A percentile compares a stretch with the other conserved stretches of the same genome.
Evolutionary conservation across 1,139 yeast genomes (phyloP).

Genomic region (Candida sp.): DNA sequence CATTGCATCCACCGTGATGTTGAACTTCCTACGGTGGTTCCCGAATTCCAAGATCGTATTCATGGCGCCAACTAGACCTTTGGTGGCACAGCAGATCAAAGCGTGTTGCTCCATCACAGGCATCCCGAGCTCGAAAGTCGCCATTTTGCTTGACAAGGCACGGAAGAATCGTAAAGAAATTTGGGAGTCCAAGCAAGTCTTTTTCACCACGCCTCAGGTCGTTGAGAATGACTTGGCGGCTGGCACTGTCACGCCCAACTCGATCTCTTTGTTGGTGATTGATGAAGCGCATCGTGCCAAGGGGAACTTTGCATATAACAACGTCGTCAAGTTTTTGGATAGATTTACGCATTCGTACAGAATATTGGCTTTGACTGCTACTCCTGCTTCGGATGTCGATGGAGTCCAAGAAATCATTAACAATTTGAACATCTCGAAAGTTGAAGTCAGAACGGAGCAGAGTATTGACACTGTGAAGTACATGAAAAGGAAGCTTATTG

Average conservation of each 20-base stretch:
- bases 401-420: slow-evolving; percentile 87
- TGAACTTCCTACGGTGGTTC: slow-evolving; percentile 89
- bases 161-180: slow-evolving; percentile 68
- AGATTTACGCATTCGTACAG: slow-evolving; percentile 72
- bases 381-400: slow-evolving; percentile 89
- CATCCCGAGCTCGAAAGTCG: slow-evolving; percentile 74
- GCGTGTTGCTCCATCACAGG: slow-evolving; percentile 94
- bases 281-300: slow-evolving; percentile 98
- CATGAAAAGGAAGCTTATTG: slow-evolving; percentile 72
- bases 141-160: slow-evolving; percentile 78
- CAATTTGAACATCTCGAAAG: slow-evolving; percentile 71
- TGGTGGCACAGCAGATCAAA: slow-evolving; percentile 97
- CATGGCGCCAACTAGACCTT: slow-evolving; percentile 97
- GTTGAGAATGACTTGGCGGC: slow-evolving; percentile 86
- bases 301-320: slow-evolving; percentile 88
- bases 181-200: slow-evolving; percentile 79
- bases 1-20: slow-evolving; percentile 93
- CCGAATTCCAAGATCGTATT: slow-evolving; percentile 78
- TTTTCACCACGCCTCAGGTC: slow-evolving; percentile 97
- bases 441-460: slow-evolving; percentile 87
- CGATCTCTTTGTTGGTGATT: slow-evolving; percentile 74
- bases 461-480: slow-evolving; percentile 82
- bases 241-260: slow-evolving; percentile 78
- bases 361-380: slow-evolving; percentile 89
- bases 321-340: slow-evolving; percentile 70